These are phyloP conservation scores for Mortierella alpina DNA, from an alignment of 192 early-diverging fungal species.

Conservation along the genomic window DNA sequence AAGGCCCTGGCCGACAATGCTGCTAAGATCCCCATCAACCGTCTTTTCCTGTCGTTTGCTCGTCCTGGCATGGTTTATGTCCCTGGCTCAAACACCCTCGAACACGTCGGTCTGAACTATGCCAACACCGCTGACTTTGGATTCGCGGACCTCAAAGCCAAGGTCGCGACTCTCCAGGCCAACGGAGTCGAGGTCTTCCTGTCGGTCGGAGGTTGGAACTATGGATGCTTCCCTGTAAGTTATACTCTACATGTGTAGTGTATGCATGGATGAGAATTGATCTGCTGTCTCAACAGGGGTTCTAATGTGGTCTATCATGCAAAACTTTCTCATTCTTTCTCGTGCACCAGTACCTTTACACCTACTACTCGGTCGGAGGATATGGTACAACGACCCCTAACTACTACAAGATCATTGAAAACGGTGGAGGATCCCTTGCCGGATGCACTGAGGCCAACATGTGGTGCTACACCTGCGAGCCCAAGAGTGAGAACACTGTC, in stretches of 20 bases:
- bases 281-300: not conserved
- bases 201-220: constrained; percentile 55
- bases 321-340: not conserved
- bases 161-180: constrained; percentile 28
- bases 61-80: constrained; percentile 45
- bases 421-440: constrained; percentile 32
- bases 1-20: constrained; percentile 53
- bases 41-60: constrained; percentile 46
- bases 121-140: constrained; percentile 37
- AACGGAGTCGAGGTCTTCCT: constrained; percentile 48
- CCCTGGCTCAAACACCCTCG: constrained; percentile 45
- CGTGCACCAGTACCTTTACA: constrained; percentile 36
- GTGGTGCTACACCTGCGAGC: constrained; percentile 56
- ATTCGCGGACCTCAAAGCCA: constrained; percentile 47
- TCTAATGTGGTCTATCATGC: not conserved
- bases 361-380: constrained; percentile 50
- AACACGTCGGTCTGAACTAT: constrained; percentile 41
- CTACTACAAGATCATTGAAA: constrained; percentile 50
- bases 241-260: not conserved
- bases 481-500: constrained; percentile 35
- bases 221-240: constrained; percentile 52
- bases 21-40: constrained; percentile 51
- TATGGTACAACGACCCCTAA: constrained; percentile 52
- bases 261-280: not conserved
- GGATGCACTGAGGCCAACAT: constrained; percentile 49